Base-by-base conservation (phyloP, 2,329 filamentous ascomycete species). In the Dothideomycetes sp. region DNA sequence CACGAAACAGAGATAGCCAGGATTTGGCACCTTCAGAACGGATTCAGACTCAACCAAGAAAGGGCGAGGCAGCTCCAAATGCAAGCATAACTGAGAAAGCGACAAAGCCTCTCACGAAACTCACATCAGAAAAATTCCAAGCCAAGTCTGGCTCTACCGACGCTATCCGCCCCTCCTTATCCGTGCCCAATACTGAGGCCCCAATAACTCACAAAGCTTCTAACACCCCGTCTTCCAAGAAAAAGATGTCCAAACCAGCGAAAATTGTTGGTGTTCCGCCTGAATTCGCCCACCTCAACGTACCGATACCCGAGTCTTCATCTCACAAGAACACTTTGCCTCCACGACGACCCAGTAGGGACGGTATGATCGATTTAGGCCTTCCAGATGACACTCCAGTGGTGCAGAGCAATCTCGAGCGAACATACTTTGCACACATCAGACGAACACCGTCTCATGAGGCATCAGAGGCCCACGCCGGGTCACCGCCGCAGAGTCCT, bases 291-390 rank as follows among this genome's bases (percentile, higher is more conserved):
- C 47, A 80, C 78, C 49, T 83, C 72, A 58, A 61, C 34, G 53
- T 82, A 67, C 67, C 84, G 74, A 54, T 62, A 75, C 70, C 71
- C 3, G 56, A 73, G 13, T 57, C 50, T 41, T 17, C 70, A 71
- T 38, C 49, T 10, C 22, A 35, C 44, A 45, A 65, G 64, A 53
- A 65, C 67, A 11, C 66, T 62, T 22, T 68, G 65, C 55, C 66
- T 56, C 55, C 60, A 11, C 23, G 45, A 5, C 52, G 67, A 36
- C 68, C 68, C 4, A 70, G 63, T 44, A 55, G 67, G 49, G 65
- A 68, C 40, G 65, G 64, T 9, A 67, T 64, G 5, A 54, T 63
- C 11, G 64, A 62, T 24, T 56, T 70, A 13, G 59, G 64, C 18
- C 56, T 65, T 31, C 56, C 67, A 42, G 62, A 67, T 10, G 63